Evolutionary conservation across 495 filamentous ascomycete genomes (phyloP).

Genomic region (Penicillium pancosmium): DNA sequence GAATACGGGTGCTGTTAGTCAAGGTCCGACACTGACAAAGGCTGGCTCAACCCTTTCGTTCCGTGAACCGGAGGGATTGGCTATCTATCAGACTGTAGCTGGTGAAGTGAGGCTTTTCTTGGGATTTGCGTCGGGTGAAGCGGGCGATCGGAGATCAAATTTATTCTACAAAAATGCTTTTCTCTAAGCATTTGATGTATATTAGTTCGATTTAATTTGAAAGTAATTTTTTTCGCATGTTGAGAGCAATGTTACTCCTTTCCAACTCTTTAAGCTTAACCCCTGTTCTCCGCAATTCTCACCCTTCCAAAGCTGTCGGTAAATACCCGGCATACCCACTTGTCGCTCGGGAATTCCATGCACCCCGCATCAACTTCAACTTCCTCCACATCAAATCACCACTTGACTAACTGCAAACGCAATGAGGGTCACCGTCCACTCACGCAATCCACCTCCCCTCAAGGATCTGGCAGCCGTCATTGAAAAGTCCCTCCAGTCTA

Average conservation of each 20-base stretch:
- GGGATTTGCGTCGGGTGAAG: constrained; percentile 24
- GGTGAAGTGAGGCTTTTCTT: constrained; percentile 24
- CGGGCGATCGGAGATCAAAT: constrained; percentile 21
- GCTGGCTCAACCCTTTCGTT: neutral
- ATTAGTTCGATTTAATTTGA: neutral
- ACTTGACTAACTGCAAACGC: neutral
- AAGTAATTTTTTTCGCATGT: too few species aligned
- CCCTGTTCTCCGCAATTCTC: neutral
- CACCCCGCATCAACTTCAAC: neutral
- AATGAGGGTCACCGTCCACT: constrained; percentile 22
- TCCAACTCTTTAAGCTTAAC: too few species aligned
- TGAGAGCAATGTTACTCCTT: too few species aligned
- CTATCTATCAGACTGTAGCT: constrained; percentile 21
- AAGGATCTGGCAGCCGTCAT: constrained; percentile 28
- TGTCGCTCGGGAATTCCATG: neutral
- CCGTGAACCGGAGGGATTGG: constrained; percentile 29
- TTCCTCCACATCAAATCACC: neutral
- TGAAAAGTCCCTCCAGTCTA: constrained; percentile 23
- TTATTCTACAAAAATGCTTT: constrained; percentile 21
- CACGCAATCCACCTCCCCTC: constrained; percentile 28
- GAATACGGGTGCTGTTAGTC: neutral
- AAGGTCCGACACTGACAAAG: neutral
- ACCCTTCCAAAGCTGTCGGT: neutral
- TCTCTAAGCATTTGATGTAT: neutral
- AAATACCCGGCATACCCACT: neutral